Base-by-base conservation (phyloP, 2,329 filamentous ascomycete species). In the Scedosporium aurantiacum region DNA sequence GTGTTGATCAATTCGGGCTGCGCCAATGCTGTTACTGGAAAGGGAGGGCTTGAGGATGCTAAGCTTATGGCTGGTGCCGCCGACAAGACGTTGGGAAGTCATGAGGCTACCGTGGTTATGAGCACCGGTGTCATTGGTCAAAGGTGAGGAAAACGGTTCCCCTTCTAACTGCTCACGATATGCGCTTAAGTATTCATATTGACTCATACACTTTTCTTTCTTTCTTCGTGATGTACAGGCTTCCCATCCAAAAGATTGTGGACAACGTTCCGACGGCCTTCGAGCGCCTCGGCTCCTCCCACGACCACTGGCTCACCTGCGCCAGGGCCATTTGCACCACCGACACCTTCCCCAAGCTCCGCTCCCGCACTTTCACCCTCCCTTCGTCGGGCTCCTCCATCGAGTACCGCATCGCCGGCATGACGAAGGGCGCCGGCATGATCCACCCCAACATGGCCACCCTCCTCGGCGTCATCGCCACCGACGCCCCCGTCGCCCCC, bases 381-480 rank as follows among this genome's bases (percentile, higher is more conserved):
- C 92, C 94, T 3, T 92, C 89, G 1, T 89, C 89, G 3, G 60
- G 57, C 23, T 85, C 89, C 0, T 80, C 80, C 18, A 79, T 84
- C 58, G 86, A 88, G 72, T 99, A 96, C 76, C 82, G 83, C 67
- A 88, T 99, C 58, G 91, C 90, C 12, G 94, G 94, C 67, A 95
- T 96, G 85, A 96, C 93, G 69, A 99, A 99, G 78, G 94, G 94
- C 62, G 94, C 94, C 4, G 94, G 94, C 70, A 99, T 99, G 94
- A 96, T 99, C 73, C 92, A 97, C 71, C 94, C 94, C 57, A 97
- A 99, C 78, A 96, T 99, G 92, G 94, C 91, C 32, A 99, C 94
- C 0, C 83, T 97, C 40, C 85, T 99, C 41, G 91, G 90, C 60
- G 88, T 97, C 64, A 82, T 97, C 69, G 91, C 90, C 69, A 99